Conservation (phyloP, 1,284 basidiomycete species). For the Rhodotorula mucilaginosa region DNA sequence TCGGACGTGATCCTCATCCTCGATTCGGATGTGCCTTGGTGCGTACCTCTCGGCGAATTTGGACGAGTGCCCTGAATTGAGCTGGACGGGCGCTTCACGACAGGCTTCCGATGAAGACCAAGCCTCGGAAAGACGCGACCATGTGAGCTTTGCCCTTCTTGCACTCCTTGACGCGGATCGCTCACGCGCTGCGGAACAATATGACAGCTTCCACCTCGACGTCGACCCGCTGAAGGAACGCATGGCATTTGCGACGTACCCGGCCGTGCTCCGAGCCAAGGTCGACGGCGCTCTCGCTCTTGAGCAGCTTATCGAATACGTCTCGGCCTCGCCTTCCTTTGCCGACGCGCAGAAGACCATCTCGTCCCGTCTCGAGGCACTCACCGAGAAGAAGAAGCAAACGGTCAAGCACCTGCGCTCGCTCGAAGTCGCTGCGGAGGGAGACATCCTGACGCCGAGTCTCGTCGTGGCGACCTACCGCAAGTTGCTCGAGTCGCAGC, state of each 20-base stretch:
- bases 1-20: slow-evolving; percentile 65
- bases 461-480: slow-evolving; percentile 58
- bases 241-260: slow-evolving; percentile 36
- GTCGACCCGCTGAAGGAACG: slow-evolving; percentile 60
- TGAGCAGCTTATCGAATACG: slow-evolving; percentile 52
- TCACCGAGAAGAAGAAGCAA: slow-evolving; percentile 8
- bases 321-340: slow-evolving; percentile 13
- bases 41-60: not conserved
- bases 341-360: slow-evolving; percentile 1
- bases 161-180: not conserved
- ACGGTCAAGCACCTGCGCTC: not conserved
- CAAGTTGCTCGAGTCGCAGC: slow-evolving; percentile 33
- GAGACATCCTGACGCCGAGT: slow-evolving; percentile 50
- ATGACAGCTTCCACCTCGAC: slow-evolving; percentile 62
- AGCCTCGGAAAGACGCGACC: slow-evolving; percentile 47
- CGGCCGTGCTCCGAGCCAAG: slow-evolving; percentile 52
- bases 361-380: slow-evolving; percentile 2
- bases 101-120: slow-evolving; percentile 55
- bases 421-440: slow-evolving; percentile 6
- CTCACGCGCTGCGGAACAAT: slow-evolving; percentile 32
- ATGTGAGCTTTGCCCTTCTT: not conserved
- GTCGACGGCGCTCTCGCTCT: slow-evolving; percentile 60
- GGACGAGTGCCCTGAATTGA: no score
- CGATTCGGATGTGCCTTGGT: slow-evolving; percentile 65
- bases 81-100: not conserved